Evolutionary conservation across 805 yeast species (phyloP).

Genomic region (Cyberlindnera subsufficiens): DNA sequence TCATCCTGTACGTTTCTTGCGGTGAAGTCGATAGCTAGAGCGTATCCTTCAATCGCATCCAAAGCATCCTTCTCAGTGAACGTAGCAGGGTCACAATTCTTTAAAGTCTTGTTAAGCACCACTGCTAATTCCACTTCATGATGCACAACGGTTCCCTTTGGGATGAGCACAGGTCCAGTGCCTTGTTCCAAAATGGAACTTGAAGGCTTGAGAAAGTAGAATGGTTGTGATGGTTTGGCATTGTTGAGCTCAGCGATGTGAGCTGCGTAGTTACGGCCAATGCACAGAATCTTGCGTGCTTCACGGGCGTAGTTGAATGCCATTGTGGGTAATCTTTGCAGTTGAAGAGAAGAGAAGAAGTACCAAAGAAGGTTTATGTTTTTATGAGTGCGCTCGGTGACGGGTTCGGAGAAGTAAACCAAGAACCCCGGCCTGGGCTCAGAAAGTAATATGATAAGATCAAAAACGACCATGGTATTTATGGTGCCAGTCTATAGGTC

Average conservation of each 20-base stretch:
- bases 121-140: constrained; percentile 93
- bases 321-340: constrained; percentile 1
- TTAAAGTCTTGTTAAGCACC: constrained; percentile 56
- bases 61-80: constrained; percentile 65
- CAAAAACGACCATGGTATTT: too few relatives aligned
- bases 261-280: constrained; percentile 96
- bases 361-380: too few relatives aligned
- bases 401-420: too few relatives aligned
- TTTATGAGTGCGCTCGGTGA: too few relatives aligned
- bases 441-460: too few relatives aligned
- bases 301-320: constrained; percentile 42
- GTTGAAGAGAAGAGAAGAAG: neutral
- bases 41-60: constrained; percentile 79
- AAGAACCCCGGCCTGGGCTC: too few relatives aligned
- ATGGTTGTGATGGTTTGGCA: constrained; percentile 76
- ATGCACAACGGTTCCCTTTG: constrained; percentile 74
- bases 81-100: constrained; percentile 48
- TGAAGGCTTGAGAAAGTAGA: constrained; percentile 87
- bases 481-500: too few relatives aligned
- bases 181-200: constrained; percentile 64
- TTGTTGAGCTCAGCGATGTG: constrained; percentile 90
- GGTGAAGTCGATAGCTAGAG: constrained; percentile 88
- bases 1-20: constrained; percentile 95
- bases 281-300: constrained; percentile 82
- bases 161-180: constrained; percentile 76